Evolutionary conservation across 1,139 yeast species (phyloP).

Genomic region (Hansenula anomala): DNA sequence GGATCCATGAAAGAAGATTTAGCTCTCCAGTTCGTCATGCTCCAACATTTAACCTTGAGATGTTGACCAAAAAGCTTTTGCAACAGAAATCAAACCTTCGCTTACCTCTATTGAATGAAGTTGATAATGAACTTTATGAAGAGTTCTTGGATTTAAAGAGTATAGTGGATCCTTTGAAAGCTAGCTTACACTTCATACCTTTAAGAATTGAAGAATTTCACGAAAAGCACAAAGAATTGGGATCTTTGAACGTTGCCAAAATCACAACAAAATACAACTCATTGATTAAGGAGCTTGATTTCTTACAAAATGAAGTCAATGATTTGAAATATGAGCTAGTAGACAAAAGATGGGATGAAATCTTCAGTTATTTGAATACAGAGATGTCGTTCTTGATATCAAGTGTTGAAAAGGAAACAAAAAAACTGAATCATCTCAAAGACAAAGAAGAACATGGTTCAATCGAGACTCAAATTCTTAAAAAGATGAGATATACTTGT

Average conservation of each 20-base stretch:
- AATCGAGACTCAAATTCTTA: conserved; percentile 21
- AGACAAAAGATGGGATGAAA: conserved; percentile 51
- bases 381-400: conserved; percentile 31
- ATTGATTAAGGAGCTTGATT: conserved; percentile 36
- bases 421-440: conserved; percentile 9
- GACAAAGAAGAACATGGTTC: conserved; percentile 13
- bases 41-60: conserved; percentile 36
- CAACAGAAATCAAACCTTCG: conserved; percentile 28
- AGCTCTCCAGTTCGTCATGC: conserved; percentile 39
- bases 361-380: conserved; percentile 39
- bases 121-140: conserved; percentile 36
- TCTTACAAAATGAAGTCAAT: conserved; percentile 35
- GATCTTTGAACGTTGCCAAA: conserved; percentile 29
- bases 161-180: conserved; percentile 44
- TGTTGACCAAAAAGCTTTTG: conserved; percentile 37
- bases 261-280: conserved; percentile 37
- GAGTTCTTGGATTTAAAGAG: conserved; percentile 28
- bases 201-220: conserved; percentile 39
- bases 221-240: conserved; percentile 26
- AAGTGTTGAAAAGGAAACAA: conserved; percentile 29
- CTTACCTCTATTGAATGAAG: conserved; percentile 30
- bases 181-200: conserved; percentile 59
- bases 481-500: conserved; percentile 19
- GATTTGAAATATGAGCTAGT: conserved; percentile 41
- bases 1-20: conserved; percentile 35